Base-by-base conservation (phyloP, 2,329 filamentous ascomycete genomes). In the Colletotrichum cereale region DNA sequence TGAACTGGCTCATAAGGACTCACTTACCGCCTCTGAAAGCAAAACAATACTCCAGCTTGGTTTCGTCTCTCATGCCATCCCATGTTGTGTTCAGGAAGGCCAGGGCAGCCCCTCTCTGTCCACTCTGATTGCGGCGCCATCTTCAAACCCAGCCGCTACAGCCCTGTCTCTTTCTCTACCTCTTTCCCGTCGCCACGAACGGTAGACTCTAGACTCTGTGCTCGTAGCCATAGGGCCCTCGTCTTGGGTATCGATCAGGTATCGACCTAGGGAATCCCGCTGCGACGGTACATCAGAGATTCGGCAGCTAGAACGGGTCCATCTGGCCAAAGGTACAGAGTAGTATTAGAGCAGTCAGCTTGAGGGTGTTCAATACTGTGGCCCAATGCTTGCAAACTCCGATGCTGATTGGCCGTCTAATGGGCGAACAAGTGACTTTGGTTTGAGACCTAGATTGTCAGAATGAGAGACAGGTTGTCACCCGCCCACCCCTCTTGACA, bases 381-480 rank as follows among this genome's bases (percentile, higher is more conserved):
- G 16, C 21, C 53, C 18, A 38, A 48, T 60, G 31, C 26, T 18
- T 5, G 16, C 34, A 36, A 55, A 21, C n/a, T 50, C 26, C 38
- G 40, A 44, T 40, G 57, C 31, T 67, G 24, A 71, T 67, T 67
- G 68, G 69, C 26, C 53, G 34, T 55, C 38, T 24, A 36, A 53
- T 21, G 47, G 40, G 48, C 26, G 60, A 58, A 29, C 69, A 50
- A 60, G 48, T 66, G 70, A 71, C 62, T 71, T 48, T 31, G 56
- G 44, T 64, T 61, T 60, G 48, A 70, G 48, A 34, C 55, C 29
- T 36, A 50, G 21, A 56, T 38, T 56, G 53, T n/a, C n/a, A 38
- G 50, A 71, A 42, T 72, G 38, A 71, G 61, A 72, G 70, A 72
- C 66, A 71, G 53, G 48, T 40, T 71, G 66, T 72, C 70, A 72